Conservation (phyloP, 371 early-diverging fungal genomes). For the Actinomucor elegans region DNA sequence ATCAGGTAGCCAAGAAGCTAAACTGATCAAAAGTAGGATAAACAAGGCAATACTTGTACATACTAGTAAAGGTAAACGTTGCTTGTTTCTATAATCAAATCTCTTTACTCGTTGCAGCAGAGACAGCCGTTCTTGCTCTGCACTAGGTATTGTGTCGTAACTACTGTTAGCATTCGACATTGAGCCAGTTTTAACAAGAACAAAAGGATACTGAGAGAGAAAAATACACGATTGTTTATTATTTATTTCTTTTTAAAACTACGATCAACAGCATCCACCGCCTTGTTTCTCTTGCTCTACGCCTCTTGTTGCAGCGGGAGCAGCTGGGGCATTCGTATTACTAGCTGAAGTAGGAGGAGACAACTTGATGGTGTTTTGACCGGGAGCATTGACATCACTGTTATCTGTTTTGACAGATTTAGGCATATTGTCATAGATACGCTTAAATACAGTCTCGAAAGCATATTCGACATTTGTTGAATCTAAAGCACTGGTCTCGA, state of each 20-base stretch:
- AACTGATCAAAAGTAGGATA: neutral
- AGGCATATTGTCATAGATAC: slow-evolving; percentile 22
- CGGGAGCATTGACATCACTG: slow-evolving; percentile 8
- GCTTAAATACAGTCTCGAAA: slow-evolving; percentile 51
- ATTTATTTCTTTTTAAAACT: too few species aligned
- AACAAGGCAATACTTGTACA: neutral
- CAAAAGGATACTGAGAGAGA: too few species aligned
- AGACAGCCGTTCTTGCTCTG: too few species aligned
- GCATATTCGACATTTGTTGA: slow-evolving; percentile 83
- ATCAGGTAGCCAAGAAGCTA: slow-evolving; percentile 2
- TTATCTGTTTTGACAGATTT: slow-evolving; percentile 26
- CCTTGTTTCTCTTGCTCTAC: neutral
- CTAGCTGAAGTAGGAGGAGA: slow-evolving; percentile 31
- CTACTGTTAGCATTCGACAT: too few species aligned
- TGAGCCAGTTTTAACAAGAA: too few species aligned
- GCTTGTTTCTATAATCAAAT: neutral
- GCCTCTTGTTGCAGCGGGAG: too few species aligned
- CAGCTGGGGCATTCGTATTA: neutral
- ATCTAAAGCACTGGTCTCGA: slow-evolving; percentile 92
- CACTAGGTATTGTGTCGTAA: too few species aligned
- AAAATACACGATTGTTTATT: too few species aligned
- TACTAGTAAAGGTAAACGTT: neutral
- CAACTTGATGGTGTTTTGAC: slow-evolving; percentile 35
- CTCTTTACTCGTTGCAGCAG: too few species aligned
- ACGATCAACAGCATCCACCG: too few species aligned